Evolutionary conservation across 164 flowering plant genomes (phyloP).

Genomic region (Sedum album): DNA sequence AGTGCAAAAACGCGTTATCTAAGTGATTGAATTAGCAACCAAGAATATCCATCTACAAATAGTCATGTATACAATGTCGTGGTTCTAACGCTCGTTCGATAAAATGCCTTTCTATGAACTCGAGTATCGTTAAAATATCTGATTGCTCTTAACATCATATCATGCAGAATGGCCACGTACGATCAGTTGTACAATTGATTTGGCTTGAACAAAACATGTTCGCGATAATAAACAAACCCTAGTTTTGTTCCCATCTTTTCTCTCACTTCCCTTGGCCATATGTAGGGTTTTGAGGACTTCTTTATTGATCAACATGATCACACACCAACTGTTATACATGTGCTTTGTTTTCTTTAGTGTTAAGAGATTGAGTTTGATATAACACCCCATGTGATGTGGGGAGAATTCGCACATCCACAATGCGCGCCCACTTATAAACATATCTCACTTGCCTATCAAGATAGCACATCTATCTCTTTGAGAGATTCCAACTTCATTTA

Average conservation of each 20-base stretch:
- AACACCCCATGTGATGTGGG: slow-evolving; percentile 2
- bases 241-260: not conserved
- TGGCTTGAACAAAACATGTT: not conserved
- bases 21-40: too few species aligned
- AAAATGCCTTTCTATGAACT: too few species aligned
- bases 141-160: too few species aligned
- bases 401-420: not conserved
- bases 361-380: not conserved
- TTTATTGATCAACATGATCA: not conserved
- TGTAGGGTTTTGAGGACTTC: not conserved
- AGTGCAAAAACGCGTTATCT: not conserved
- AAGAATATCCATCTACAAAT: too few species aligned
- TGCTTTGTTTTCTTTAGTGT: not conserved
- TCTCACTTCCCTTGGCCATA: not conserved
- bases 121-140: too few species aligned
- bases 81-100: too few species aligned
- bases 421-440: not conserved
- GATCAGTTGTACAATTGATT: not conserved
- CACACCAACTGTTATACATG: slow-evolving; percentile 3
- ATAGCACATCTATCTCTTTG: not conserved
- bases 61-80: too few species aligned
- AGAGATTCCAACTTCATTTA: not conserved
- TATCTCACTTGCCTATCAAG: not conserved
- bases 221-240: too few species aligned
- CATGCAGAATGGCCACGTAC: too few species aligned